Evolutionary conservation across 2,329 filamentous ascomycete species (phyloP).

Genomic region (Penicillium sp.): DNA sequence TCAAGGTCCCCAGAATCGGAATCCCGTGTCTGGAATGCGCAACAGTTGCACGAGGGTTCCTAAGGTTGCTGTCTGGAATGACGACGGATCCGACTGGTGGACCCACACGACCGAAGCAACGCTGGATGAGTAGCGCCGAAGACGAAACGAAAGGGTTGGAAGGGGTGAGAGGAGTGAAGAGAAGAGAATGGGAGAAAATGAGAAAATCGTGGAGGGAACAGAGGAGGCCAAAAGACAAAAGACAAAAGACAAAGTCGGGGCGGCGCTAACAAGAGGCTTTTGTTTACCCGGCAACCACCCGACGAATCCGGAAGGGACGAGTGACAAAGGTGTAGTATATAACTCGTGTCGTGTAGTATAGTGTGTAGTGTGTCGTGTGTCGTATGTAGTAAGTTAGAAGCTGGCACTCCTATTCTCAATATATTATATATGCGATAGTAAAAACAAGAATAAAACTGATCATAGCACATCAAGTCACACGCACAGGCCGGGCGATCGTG

Average conservation of each 20-base stretch:
- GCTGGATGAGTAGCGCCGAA: neutral
- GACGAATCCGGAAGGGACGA: neutral
- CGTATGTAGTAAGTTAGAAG: no score
- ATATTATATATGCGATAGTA: no score
- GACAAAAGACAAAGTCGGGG: neutral
- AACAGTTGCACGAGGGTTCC: slow-evolving; percentile 32
- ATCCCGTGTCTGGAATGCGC: slow-evolving; percentile 26
- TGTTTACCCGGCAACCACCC: slow-evolving; percentile 9
- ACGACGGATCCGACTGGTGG: slow-evolving; percentile 33
- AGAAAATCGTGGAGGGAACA: no score
- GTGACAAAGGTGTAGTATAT: no score
- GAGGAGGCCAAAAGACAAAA: neutral
- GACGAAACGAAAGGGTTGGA: slow-evolving; percentile 1
- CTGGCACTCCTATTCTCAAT: no score
- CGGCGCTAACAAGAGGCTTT: slow-evolving; percentile 1
- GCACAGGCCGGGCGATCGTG: slow-evolving; percentile 3
- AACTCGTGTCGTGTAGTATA: no score
- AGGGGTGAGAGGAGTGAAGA: slow-evolving; percentile 4
- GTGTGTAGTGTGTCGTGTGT: no score
- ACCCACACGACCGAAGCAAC: slow-evolving; percentile 25
- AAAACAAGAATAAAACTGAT: no score
- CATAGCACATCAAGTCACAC: no score
- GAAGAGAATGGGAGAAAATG: slow-evolving; percentile 3
- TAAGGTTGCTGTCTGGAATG: slow-evolving; percentile 40
- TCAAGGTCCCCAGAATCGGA: slow-evolving; percentile 19